These are phyloP conservation scores for Cladorrhinum sp. DNA, from an alignment of 2,329 filamentous ascomycete species.

Conservation along the genomic window DNA sequence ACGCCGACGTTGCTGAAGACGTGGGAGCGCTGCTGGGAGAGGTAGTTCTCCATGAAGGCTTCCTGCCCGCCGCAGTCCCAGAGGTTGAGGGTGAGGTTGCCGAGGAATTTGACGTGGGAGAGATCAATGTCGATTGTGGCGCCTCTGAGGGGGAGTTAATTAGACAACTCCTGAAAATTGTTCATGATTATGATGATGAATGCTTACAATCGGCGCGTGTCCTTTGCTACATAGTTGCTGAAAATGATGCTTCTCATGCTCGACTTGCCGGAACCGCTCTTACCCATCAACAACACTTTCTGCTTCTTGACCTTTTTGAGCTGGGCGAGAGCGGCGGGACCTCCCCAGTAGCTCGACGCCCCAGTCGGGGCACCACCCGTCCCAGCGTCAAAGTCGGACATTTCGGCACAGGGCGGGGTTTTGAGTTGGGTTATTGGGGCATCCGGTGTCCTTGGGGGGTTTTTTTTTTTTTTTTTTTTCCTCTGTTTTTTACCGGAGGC, in stretches of 20 bases:
- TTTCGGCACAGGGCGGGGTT: conserved; percentile 1
- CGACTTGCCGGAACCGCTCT: conserved; percentile 95
- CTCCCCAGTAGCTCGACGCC: conserved; percentile 5
- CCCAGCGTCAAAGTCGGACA: conserved; percentile 22
- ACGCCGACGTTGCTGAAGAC: conserved; percentile 97
- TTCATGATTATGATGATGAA: background rate
- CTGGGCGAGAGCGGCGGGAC: conserved; percentile 8
- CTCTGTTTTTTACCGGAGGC: background rate
- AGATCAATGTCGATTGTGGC: conserved; percentile 98
- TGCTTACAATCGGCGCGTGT: conserved; percentile 75
- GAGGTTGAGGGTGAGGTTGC: conserved; percentile 92
- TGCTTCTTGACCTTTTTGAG: conserved; percentile 74
- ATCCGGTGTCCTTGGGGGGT: background rate
- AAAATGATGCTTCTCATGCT: conserved; percentile 99
- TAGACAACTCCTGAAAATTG: background rate
- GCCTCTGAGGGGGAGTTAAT: conserved; percentile 47
- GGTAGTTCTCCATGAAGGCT: conserved; percentile 97
- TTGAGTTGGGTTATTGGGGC: background rate
- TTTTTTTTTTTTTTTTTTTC: background rate
- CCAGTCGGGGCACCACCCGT: conserved; percentile 12
- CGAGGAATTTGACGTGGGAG: conserved; percentile 97
- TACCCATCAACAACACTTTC: conserved; percentile 88
- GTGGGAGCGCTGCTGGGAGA: conserved; percentile 90
- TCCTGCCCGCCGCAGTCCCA: conserved; percentile 99
- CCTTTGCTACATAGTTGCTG: conserved; percentile 96